Evolutionary conservation across 192 early-diverging fungal species (phyloP), one percentile per base, ranked within the genome.

Genomic region (Dimargaris xerosporica): DNA sequence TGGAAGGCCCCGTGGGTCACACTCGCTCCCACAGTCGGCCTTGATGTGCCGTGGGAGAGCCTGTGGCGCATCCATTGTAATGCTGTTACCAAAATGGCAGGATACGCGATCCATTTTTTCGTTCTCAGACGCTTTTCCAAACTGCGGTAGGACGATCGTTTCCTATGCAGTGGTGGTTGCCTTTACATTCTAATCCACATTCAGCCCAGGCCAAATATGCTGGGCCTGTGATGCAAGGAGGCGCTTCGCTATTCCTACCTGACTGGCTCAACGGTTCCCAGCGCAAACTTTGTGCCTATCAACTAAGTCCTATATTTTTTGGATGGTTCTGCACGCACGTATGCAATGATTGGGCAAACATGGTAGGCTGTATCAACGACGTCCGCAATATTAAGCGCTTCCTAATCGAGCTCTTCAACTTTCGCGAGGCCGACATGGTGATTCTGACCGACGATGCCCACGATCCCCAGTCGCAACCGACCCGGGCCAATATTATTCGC

Each of bases 361-460:
- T 66, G 3, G 71, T 76, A 65, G 88, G 88, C 10, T 91, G 89
- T 69, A 85, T 89, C 72, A 89, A 89, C 64, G 89, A 91, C 69
- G 87, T 89, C n/a, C 69, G 74, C 31, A 88, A 87, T 69, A 79
- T 91, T 51, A 85, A 88, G 62, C 55, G 68, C 41, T 89, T 91
- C 54, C 69, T 91, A 58, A 78, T 76, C 0, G 67, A 75, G 50
- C 73, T 77, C 44, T 89, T 81, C 70, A 75, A 75, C 16, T 89
- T 88, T 70, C 69, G 67, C 34, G 81, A 85, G 61, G 65, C 73
- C 6, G 84, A 89, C 63, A 84, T 83, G 75, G 78, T 88, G 1
- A 75, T 88, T 46, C 70, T 91, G 62, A 91, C 89, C 5, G 89
- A 91, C 58, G 82, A 91, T 66, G 56, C 55, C 34, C 71, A 82